A percentile compares a stretch with the other conserved stretches of the same genome.
Evolutionary conservation across 2,329 filamentous ascomycete genomes (phyloP).

Genomic region (Epichloe aotearoae): DNA sequence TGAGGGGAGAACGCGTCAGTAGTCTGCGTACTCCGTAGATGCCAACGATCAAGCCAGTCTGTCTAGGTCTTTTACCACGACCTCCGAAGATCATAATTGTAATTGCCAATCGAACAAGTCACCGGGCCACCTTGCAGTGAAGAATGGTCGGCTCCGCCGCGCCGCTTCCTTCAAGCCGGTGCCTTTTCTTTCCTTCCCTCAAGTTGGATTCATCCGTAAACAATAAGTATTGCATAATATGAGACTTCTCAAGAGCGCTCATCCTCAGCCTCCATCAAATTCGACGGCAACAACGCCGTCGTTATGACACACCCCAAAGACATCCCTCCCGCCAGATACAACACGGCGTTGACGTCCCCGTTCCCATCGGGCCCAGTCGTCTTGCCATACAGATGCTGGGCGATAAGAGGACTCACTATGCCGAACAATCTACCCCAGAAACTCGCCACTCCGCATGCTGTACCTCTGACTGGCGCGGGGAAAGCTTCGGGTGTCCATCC

Average conservation of each 20-base stretch:
- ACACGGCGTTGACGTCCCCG: slow-evolving; percentile 32
- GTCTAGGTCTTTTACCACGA: too few relatives aligned
- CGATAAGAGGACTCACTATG: slow-evolving; percentile 44
- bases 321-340: slow-evolving; percentile 43
- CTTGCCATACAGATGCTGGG: slow-evolving; percentile 27
- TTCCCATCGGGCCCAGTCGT: slow-evolving; percentile 13
- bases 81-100: too few relatives aligned
- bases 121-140: too few relatives aligned
- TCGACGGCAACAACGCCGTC: slow-evolving; percentile 33
- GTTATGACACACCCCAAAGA: slow-evolving; percentile 38
- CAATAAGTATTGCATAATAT: too few relatives aligned
- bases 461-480: slow-evolving; percentile 39
- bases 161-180: too few relatives aligned
- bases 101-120: too few relatives aligned
- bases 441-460: slow-evolving; percentile 41
- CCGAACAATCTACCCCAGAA: slow-evolving; percentile 46
- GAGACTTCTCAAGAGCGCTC: slow-evolving; percentile 10
- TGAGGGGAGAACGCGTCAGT: too few relatives aligned
- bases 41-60: too few relatives aligned
- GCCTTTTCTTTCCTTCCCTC: too few relatives aligned
- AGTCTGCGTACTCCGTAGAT: too few relatives aligned
- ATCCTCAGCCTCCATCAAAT: slow-evolving; percentile 21
- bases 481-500: slow-evolving; percentile 44
- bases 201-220: too few relatives aligned
- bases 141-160: too few relatives aligned